Evolutionary conservation across 1,284 basidiomycete species (phyloP).

Genomic region (Sphagnurus paluster): DNA sequence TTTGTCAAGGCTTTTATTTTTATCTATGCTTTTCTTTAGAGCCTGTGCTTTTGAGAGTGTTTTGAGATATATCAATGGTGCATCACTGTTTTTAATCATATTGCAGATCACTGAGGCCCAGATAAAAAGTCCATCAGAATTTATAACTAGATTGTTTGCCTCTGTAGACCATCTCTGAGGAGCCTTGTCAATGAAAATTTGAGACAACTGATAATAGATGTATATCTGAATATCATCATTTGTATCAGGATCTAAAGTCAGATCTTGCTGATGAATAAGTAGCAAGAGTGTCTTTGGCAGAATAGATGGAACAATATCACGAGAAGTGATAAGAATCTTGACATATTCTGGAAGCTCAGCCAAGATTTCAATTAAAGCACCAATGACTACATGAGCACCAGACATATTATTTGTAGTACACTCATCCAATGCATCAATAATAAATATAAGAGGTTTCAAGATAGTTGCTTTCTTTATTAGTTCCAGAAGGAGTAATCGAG

Average conservation of each 20-base stretch:
- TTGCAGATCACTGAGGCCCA: neutral
- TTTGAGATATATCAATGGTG: neutral
- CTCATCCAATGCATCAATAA: constrained; percentile 8
- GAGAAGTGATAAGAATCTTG: constrained; percentile 5
- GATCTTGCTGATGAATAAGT: no score
- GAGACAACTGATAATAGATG: neutral
- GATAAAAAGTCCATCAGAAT: constrained; percentile 1
- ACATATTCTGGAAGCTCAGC: neutral
- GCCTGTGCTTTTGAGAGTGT: neutral
- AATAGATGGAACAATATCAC: neutral
- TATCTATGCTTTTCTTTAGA: no score
- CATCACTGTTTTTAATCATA: neutral
- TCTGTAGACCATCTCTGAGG: neutral
- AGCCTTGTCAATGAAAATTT: neutral
- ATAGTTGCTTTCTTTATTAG: neutral
- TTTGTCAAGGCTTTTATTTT: no score
- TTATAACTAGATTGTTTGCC: neutral
- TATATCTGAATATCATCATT: neutral
- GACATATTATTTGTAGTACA: neutral
- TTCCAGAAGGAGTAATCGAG: neutral
- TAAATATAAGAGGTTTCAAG: neutral
- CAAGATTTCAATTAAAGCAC: neutral
- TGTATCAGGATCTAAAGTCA: neutral
- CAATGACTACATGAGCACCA: neutral
- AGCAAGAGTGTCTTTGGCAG: neutral